These are phyloP conservation scores for Epichloe elymi DNA, from an alignment of 2,329 filamentous ascomycete genomes.

Conservation along the genomic window DNA sequence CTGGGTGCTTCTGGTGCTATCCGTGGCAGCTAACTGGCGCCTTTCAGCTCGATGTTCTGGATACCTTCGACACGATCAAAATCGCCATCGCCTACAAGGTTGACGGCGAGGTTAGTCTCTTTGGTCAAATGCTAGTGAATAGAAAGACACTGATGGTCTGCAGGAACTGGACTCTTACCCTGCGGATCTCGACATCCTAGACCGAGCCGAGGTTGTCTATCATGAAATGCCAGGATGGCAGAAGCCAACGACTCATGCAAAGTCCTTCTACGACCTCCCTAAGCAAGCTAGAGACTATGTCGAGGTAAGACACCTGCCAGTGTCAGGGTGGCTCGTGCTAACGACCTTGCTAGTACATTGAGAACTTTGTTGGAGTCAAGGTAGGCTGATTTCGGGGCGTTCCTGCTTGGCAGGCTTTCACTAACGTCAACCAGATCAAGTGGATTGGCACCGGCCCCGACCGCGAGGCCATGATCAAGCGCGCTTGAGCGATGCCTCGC, in stretches of 20 bases:
- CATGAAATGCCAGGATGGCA: constrained; percentile 59
- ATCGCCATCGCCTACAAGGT: background rate
- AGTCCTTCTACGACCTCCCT: constrained; percentile 50
- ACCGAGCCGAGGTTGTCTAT: constrained; percentile 51
- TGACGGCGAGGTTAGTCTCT: constrained; percentile 13
- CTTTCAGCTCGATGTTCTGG: constrained; percentile 12
- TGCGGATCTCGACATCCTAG: constrained; percentile 45
- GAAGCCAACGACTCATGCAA: constrained; percentile 44
- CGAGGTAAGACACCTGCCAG: constrained; percentile 21
- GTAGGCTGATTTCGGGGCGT: constrained; percentile 12
- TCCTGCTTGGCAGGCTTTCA: constrained; percentile 5
- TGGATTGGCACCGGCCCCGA: constrained; percentile 56
- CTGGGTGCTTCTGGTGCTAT: background rate
- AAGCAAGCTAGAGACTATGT: constrained; percentile 52
- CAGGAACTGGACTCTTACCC: constrained; percentile 39
- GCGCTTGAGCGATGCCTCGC: constrained; percentile 5
- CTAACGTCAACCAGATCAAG: constrained; percentile 21
- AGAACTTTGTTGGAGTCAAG: constrained; percentile 15
- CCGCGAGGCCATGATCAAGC: constrained; percentile 48
- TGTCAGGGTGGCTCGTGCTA: constrained; percentile 5
- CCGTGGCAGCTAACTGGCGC: background rate
- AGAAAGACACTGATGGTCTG: constrained; percentile 14
- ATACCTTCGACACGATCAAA: constrained; percentile 5
- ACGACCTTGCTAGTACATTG: constrained; percentile 31
- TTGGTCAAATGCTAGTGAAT: background rate